Evolutionary conservation across 1,139 yeast species (phyloP).

Genomic region (Debaryomyces subglobosus): DNA sequence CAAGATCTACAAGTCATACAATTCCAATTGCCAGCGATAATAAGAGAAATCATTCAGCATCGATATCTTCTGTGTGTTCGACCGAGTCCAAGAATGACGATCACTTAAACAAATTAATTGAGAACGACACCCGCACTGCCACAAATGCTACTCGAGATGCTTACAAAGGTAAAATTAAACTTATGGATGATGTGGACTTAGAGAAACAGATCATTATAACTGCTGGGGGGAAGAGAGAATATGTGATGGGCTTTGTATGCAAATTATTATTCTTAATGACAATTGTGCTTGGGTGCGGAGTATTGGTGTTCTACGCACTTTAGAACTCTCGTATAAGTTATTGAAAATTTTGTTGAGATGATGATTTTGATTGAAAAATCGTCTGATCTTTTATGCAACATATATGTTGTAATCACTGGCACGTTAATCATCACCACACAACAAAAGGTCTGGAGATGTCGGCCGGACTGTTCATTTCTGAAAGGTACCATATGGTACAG

Average conservation of each 20-base stretch:
- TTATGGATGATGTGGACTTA: constrained; percentile 35
- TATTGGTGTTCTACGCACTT: constrained; percentile 43
- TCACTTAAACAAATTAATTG: background rate
- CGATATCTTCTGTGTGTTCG: constrained; percentile 14
- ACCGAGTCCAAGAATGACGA: constrained; percentile 7
- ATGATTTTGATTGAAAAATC: background rate
- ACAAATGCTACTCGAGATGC: background rate
- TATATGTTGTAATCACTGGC: background rate
- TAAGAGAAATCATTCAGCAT: constrained; percentile 21
- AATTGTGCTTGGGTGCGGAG: constrained; percentile 38
- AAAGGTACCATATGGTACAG: background rate
- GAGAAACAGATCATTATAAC: constrained; percentile 43
- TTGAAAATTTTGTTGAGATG: background rate
- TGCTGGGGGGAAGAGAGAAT: constrained; percentile 43
- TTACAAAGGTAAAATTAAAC: constrained; percentile 19
- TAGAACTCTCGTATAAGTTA: constrained; percentile 11
- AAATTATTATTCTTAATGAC: constrained; percentile 33
- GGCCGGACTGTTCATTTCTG: constrained; percentile 6
- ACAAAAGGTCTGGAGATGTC: background rate
- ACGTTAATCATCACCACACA: background rate
- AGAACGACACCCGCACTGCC: constrained; percentile 4
- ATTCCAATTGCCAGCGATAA: background rate
- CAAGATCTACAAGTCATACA: constrained; percentile 11
- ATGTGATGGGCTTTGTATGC: constrained; percentile 35
- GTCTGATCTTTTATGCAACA: background rate